phyloP scores from a whole-genome alignment of 164 flowering plant genomes.

The Aristolochia fimbriata region DNA sequence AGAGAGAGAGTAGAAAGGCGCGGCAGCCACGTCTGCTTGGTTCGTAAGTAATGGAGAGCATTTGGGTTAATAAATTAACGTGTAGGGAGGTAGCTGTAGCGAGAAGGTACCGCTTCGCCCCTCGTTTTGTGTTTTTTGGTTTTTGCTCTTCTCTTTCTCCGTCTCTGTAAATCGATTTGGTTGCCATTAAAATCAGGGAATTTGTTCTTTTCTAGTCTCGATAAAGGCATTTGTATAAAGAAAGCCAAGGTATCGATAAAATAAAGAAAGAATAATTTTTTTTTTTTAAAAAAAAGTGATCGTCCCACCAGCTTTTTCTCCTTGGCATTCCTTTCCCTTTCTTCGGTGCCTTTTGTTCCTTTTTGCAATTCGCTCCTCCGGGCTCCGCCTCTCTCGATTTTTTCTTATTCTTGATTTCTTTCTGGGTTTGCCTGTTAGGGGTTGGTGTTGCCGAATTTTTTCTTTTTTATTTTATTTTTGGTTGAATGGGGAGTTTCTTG shows the following conservation, averaged over 20 bases:
- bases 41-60: too few species aligned
- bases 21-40: too few species aligned
- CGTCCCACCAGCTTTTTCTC: conserved; percentile 2
- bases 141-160: too few species aligned
- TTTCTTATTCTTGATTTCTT: neutral
- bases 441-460: neutral
- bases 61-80: neutral
- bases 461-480: too few species aligned
- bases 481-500: neutral
- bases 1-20: too few species aligned
- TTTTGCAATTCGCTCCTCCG: neutral
- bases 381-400: neutral
- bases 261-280: too few species aligned
- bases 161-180: neutral
- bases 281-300: conserved; percentile 2
- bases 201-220: neutral
- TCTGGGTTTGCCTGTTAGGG: neutral
- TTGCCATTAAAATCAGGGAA: neutral
- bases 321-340: neutral
- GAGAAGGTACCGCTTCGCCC: conserved; percentile 1
- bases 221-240: neutral
- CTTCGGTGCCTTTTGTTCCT: neutral
- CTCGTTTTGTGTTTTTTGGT: neutral
- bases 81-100: neutral
- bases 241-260: neutral